These are phyloP conservation scores for Sporodiniella umbellata DNA, from an alignment of 371 early-diverging fungal species.

Conservation along the genomic window DNA sequence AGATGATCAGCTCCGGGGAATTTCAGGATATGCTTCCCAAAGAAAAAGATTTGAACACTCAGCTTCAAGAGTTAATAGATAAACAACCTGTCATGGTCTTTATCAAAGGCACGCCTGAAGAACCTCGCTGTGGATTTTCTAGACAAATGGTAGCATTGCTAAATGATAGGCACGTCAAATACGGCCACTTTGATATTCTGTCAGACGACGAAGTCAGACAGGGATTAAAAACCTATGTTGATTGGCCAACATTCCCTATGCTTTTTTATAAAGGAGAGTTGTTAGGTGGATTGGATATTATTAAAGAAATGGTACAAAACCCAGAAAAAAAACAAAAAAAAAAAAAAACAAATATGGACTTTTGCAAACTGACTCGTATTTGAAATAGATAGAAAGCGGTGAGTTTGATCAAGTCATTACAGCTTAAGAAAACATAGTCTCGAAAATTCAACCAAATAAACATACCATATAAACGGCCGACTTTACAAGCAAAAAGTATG, in stretches of 20 bases:
- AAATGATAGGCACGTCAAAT: conserved; percentile 68
- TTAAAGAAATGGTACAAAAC: conserved; percentile 85
- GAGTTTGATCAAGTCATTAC: conserved; percentile 47
- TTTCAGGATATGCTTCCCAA: conserved; percentile 58
- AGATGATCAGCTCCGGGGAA: conserved; percentile 77
- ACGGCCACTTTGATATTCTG: conserved; percentile 83
- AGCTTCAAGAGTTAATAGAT: conserved; percentile 66
- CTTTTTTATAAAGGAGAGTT: conserved; percentile 92
- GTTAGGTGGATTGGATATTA: conserved; percentile 93
- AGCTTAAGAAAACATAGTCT: conserved; percentile 18
- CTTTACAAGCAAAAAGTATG: too few relatives aligned
- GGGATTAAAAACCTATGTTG: conserved; percentile 54
- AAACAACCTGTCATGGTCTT: conserved; percentile 82
- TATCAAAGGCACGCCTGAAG: conserved; percentile 91
- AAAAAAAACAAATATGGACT: background rate
- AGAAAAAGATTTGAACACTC: conserved; percentile 71
- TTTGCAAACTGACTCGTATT: background rate
- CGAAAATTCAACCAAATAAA: too few relatives aligned
- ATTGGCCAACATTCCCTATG: conserved; percentile 62
- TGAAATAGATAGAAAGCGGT: conserved; percentile 34
- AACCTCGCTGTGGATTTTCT: conserved; percentile 87
- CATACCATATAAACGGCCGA: too few relatives aligned
- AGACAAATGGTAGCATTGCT: conserved; percentile 70
- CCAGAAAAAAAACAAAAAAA: background rate
- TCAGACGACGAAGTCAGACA: conserved; percentile 87